These are phyloP conservation scores for Simmondsia chinensis DNA, from an alignment of 148 eudicot species.

Conservation along the genomic window DNA sequence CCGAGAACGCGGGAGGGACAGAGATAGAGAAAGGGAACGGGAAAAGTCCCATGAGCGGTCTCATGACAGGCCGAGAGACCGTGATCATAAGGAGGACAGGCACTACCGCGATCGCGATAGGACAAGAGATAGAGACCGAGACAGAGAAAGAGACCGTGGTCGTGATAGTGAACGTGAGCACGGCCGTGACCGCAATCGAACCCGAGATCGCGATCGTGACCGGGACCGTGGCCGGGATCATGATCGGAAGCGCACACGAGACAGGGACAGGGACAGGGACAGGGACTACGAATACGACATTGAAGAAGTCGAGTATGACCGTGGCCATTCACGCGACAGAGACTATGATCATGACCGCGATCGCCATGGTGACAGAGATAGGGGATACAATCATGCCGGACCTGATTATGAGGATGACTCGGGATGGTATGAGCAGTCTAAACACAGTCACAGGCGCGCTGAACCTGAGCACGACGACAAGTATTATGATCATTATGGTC, in stretches of 20 bases:
- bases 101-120: conserved; percentile 92
- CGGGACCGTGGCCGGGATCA: conserved; percentile 44
- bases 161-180: conserved; percentile 50
- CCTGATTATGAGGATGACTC: conserved; percentile 47
- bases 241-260: no score
- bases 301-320: conserved; percentile 44
- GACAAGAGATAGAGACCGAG: conserved; percentile 57
- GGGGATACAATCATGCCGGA: conserved; percentile 34
- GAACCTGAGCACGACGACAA: conserved; percentile 30
- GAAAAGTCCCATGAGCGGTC: conserved; percentile 84
- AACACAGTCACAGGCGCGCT: conserved; percentile 31
- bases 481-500: conserved; percentile 43
- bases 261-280: conserved; percentile 45
- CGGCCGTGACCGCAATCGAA: conserved; percentile 45
- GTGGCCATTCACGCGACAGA: conserved; percentile 77
- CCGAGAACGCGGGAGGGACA: conserved; percentile 79
- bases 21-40: conserved; percentile 59
- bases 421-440: conserved; percentile 52
- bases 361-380: conserved; percentile 45
- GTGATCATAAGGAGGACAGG: conserved; percentile 81
- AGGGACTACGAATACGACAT: conserved; percentile 51
- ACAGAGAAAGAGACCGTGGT: conserved; percentile 48
- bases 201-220: conserved; percentile 46
- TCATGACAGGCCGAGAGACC: conserved; percentile 80
- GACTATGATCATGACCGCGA: conserved; percentile 64